These are phyloP conservation scores for Lachnellula hyalina DNA, from an alignment of 2,329 filamentous ascomycete species.

Conservation along the genomic window DNA sequence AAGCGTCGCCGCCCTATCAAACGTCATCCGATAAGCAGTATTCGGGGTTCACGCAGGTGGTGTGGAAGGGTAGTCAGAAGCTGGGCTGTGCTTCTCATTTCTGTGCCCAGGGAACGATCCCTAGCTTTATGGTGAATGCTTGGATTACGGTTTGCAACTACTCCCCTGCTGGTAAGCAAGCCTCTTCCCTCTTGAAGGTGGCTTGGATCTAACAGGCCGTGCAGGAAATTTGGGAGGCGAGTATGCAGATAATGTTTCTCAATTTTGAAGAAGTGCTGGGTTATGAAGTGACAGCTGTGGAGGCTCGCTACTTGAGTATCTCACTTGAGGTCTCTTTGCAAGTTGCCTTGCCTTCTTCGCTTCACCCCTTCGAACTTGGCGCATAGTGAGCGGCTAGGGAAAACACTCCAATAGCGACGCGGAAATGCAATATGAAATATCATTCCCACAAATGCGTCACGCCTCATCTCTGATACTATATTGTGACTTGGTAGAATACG, in stretches of 20 bases:
- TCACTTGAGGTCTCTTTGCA: no score
- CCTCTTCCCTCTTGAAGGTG: background rate
- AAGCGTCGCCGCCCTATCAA: conserved; percentile 44
- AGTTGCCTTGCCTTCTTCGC: no score
- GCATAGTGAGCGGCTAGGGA: no score
- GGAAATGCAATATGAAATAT: no score
- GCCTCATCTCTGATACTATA: no score
- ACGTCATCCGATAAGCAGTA: conserved; percentile 49
- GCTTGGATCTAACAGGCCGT: background rate
- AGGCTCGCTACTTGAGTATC: background rate
- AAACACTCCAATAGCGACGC: no score
- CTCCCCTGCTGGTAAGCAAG: conserved; percentile 21
- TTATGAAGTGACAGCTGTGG: background rate
- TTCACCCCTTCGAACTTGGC: no score
- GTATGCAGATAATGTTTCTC: background rate
- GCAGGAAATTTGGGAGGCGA: background rate
- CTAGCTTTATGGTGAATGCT: conserved; percentile 31
- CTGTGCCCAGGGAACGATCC: conserved; percentile 45
- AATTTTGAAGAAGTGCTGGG: background rate
- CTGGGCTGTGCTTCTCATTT: conserved; percentile 56
- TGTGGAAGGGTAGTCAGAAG: conserved; percentile 57
- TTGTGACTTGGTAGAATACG: no score
- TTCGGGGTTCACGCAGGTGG: conserved; percentile 68
- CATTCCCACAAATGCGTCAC: no score
- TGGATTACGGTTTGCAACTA: conserved; percentile 91